Conservation (phyloP, 2,329 filamentous ascomycete genomes). For the Talaromyces islandicus region DNA sequence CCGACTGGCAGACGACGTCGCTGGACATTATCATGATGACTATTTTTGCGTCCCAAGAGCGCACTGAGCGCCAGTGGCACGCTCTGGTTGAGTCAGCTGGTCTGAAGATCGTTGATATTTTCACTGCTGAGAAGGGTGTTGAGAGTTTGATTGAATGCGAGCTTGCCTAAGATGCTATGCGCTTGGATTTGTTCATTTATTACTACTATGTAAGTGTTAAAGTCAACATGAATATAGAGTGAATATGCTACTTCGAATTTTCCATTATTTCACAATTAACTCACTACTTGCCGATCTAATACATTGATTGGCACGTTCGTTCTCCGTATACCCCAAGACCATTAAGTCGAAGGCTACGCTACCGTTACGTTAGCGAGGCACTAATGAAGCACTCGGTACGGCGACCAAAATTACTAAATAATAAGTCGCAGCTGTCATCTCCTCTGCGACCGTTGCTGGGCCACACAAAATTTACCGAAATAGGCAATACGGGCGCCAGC, state of each 20-base stretch:
- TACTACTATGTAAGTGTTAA: not conserved
- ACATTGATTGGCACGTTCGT: no score
- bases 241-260: not conserved
- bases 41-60: constrained; percentile 8
- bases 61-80: constrained; percentile 9
- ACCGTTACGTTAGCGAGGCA: not conserved
- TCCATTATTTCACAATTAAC: not conserved
- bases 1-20: constrained; percentile 34
- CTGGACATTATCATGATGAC: constrained; percentile 12
- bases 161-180: constrained; percentile 1
- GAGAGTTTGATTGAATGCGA: constrained; percentile 13
- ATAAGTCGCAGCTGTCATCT: not conserved
- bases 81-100: constrained; percentile 13
- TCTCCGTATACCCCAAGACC: no score
- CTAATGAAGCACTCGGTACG: not conserved
- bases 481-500: not conserved
- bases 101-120: constrained; percentile 23
- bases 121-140: constrained; percentile 4
- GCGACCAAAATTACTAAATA: not conserved
- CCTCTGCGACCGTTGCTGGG: not conserved
- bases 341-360: not conserved
- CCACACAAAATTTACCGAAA: not conserved
- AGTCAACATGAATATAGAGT: not conserved
- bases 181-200: not conserved
- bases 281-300: not conserved